Conservation (phyloP, 2,329 filamentous ascomycete species). For the Epichloe elymi region DNA sequence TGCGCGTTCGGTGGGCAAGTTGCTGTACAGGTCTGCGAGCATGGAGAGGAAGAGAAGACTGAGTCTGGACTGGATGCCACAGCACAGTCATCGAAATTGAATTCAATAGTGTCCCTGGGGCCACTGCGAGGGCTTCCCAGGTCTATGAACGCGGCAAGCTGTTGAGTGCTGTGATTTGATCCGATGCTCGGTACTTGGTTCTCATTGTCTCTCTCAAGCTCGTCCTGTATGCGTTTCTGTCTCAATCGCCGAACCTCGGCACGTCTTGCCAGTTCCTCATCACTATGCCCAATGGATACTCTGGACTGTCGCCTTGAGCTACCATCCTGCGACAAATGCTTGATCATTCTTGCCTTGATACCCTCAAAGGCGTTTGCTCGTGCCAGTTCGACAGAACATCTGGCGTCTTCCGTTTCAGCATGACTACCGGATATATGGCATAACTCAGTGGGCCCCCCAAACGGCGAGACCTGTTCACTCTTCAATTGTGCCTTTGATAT, state of each 20-base stretch:
- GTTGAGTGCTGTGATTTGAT: slow-evolving; percentile 14
- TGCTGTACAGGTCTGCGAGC: not conserved
- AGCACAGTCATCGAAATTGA: slow-evolving; percentile 14
- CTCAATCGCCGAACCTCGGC: slow-evolving; percentile 43
- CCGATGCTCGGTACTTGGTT: slow-evolving; percentile 20
- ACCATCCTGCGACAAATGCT: slow-evolving; percentile 32
- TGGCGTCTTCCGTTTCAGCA: slow-evolving; percentile 27
- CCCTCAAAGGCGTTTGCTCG: slow-evolving; percentile 28
- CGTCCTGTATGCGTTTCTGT: slow-evolving; percentile 44
- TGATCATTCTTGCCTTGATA: slow-evolving; percentile 31
- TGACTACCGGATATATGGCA: slow-evolving; percentile 23
- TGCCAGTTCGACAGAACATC: slow-evolving; percentile 12
- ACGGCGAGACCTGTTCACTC: slow-evolving; percentile 6
- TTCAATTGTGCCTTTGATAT: not conserved
- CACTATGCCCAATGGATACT: slow-evolving; percentile 30
- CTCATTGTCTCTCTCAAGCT: slow-evolving; percentile 34
- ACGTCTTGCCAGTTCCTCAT: slow-evolving; percentile 40
- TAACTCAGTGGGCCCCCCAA: slow-evolving; percentile 14
- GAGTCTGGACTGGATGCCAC: not conserved
- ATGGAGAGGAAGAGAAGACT: not conserved
- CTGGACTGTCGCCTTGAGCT: slow-evolving; percentile 26
- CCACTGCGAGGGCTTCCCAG: slow-evolving; percentile 22
- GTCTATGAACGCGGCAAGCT: slow-evolving; percentile 16
- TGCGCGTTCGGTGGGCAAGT: not conserved
- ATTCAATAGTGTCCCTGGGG: slow-evolving; percentile 37